phyloP scores from a whole-genome alignment of 257 asterid species.

The Lycium ferocissimum region DNA sequence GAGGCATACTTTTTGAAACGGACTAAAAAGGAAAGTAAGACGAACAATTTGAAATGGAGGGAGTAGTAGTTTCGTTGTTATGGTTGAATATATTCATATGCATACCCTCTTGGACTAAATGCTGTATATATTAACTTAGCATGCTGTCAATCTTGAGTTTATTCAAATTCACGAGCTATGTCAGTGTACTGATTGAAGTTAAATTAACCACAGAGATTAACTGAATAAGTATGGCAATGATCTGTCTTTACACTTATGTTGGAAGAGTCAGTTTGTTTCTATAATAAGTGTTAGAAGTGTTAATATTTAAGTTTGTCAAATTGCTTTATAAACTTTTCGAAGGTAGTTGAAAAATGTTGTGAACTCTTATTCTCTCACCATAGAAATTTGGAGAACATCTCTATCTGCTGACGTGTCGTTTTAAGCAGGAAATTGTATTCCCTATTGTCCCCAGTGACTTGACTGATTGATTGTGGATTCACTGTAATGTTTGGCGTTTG shows the following conservation, averaged over 20 bases:
- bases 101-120: conserved; percentile 10
- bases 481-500: conserved; percentile 44
- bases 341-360: background rate
- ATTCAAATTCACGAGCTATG: background rate
- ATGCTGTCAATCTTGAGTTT: background rate
- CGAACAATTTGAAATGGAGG: too few relatives aligned
- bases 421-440: background rate
- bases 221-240: background rate
- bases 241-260: background rate
- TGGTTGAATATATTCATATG: conserved; percentile 10
- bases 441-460: background rate
- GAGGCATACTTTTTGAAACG: too few relatives aligned
- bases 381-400: background rate
- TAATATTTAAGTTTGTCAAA: background rate
- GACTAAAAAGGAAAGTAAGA: too few relatives aligned
- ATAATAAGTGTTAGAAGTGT: background rate
- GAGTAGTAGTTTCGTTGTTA: background rate
- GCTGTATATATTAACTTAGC: background rate
- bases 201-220: conserved; percentile 6
- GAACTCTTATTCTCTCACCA: background rate
- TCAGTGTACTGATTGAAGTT: background rate
- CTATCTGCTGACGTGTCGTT: background rate
- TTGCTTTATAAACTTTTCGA: background rate
- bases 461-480: conserved; percentile 39
- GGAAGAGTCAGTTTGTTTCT: background rate